Conservation (phyloP, 345 rosid genomes). For the Pistacia atlantica region DNA sequence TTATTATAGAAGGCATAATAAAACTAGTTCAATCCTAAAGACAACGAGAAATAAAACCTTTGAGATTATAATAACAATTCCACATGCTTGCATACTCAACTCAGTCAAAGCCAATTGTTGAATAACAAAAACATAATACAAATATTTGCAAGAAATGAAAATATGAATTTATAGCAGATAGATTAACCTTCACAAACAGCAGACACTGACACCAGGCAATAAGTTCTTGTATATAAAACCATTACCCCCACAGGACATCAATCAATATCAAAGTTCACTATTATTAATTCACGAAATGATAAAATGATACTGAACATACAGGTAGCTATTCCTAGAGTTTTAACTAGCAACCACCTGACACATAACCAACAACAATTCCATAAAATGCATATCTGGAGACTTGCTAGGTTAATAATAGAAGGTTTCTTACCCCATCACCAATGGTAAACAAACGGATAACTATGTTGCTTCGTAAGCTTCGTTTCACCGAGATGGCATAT, state of each 20-base stretch:
- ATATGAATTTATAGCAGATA: not conserved
- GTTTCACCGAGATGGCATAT: constrained; percentile 67
- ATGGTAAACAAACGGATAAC: constrained; percentile 54
- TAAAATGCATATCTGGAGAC: not conserved
- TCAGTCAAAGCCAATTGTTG: not conserved
- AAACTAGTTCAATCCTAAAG: not conserved
- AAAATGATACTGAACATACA: not conserved
- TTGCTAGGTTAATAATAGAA: constrained; percentile 14
- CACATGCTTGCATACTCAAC: not conserved
- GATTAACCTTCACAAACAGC: not conserved
- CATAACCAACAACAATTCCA: not conserved
- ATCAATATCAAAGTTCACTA: not conserved
- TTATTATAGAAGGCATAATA: not conserved
- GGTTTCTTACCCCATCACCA: constrained; percentile 77
- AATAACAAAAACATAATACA: not conserved
- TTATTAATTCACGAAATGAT: constrained; percentile 5
- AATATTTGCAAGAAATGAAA: not conserved
- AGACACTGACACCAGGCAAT: not conserved
- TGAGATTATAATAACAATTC: not conserved
- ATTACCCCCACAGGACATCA: not conserved
- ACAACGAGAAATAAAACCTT: not conserved
- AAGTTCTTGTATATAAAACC: not conserved
- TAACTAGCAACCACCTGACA: not conserved
- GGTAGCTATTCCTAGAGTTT: not conserved
- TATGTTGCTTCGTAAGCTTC: constrained; percentile 57